Conservation (phyloP, 2,329 filamentous ascomycete species). For the Penicillium expansum region DNA sequence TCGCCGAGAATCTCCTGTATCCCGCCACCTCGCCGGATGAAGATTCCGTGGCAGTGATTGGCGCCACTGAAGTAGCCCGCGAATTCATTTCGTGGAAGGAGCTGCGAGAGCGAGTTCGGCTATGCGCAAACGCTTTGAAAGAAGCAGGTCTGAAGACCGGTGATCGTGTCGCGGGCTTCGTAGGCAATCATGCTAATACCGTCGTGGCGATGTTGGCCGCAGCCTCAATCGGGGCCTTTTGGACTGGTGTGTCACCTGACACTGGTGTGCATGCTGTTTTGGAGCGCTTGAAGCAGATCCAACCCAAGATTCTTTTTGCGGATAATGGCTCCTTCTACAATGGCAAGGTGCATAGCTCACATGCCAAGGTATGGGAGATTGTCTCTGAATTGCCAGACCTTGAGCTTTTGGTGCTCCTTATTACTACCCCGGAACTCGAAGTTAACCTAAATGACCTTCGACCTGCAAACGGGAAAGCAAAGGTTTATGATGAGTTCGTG, state of each 20-base stretch:
- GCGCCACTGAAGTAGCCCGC: slow-evolving; percentile 69
- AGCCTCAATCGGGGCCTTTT: slow-evolving; percentile 78
- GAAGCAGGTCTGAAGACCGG: slow-evolving; percentile 61
- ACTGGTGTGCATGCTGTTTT: slow-evolving; percentile 88
- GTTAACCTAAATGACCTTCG: slow-evolving; percentile 38
- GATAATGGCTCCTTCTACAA: slow-evolving; percentile 91
- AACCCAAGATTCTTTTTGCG: slow-evolving; percentile 76
- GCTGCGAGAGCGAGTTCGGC: slow-evolving; percentile 72
- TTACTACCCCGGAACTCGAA: slow-evolving; percentile 53
- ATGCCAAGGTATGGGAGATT: slow-evolving; percentile 76
- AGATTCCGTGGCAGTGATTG: slow-evolving; percentile 68
- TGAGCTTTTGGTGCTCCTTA: slow-evolving; percentile 70
- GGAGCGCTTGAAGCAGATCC: slow-evolving; percentile 81
- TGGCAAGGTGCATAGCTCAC: slow-evolving; percentile 79
- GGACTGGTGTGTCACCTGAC: slow-evolving; percentile 91
- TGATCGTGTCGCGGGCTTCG: slow-evolving; percentile 67
- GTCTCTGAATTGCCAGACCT: slow-evolving; percentile 65
- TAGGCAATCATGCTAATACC: slow-evolving; percentile 86
- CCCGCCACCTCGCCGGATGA: slow-evolving; percentile 60
- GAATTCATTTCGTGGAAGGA: slow-evolving; percentile 73
- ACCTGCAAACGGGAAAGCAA: slow-evolving; percentile 38
- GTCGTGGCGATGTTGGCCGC: slow-evolving; percentile 84
- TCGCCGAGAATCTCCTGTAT: slow-evolving; percentile 90
- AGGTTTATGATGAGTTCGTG: slow-evolving; percentile 48
- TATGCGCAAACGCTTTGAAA: slow-evolving; percentile 68